Evolutionary conservation across 2,329 filamentous ascomycete genomes (phyloP).

Genomic region (Trichoderma pleuroti): DNA sequence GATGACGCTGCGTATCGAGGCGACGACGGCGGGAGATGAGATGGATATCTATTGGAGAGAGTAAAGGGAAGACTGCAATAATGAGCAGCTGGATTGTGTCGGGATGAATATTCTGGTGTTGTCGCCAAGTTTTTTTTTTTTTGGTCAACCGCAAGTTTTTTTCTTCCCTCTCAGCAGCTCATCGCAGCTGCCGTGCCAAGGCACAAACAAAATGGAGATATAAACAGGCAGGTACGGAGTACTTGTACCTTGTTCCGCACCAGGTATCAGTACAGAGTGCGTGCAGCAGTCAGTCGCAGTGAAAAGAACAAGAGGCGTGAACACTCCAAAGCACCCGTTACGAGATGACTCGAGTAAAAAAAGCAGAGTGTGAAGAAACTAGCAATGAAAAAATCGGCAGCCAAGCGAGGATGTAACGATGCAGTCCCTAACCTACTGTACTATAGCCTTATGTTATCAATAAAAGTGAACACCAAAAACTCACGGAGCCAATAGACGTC

Average conservation of each 20-base stretch:
- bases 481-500: not conserved
- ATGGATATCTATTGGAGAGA: not conserved
- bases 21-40: not conserved
- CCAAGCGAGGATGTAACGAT: not conserved
- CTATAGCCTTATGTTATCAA: not conserved
- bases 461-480: constrained; percentile 2
- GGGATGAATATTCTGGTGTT: not conserved
- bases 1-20: not conserved
- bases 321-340: not conserved
- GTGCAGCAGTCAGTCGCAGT: not conserved
- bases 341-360: not conserved
- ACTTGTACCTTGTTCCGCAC: no score
- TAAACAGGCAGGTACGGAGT: not conserved
- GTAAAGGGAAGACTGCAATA: not conserved
- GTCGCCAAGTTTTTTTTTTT: not conserved
- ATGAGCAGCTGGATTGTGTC: not conserved
- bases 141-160: no score
- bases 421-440: not conserved
- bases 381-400: not conserved
- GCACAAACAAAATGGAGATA: not conserved
- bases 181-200: not conserved
- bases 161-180: not conserved
- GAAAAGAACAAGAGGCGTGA: not conserved
- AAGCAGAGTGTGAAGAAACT: no score
- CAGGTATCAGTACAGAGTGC: no score